A percentile compares a stretch with the other conserved stretches of the same genome.
phyloP scores from a whole-genome alignment of 1,139 yeast species.

The Meyerozyma guilliermondii region DNA sequence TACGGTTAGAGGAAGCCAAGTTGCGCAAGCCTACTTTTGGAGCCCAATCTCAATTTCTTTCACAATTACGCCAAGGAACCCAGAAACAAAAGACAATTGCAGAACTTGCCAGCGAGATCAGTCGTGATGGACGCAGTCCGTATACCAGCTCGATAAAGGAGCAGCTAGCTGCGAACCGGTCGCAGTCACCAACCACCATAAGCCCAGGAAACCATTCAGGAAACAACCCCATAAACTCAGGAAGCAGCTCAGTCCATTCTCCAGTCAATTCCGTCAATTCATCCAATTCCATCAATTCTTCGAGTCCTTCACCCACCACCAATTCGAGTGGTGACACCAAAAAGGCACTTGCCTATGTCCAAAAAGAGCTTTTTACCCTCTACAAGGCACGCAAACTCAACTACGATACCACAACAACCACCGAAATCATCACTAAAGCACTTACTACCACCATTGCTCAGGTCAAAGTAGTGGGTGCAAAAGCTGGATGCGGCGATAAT shows the following conservation, averaged over 20 bases:
- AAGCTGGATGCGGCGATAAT: conserved; percentile 76
- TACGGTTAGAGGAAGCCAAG: conserved; percentile 47
- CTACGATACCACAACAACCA: conserved; percentile 67
- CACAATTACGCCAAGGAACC: conserved; percentile 17
- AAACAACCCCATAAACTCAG: conserved; percentile 1
- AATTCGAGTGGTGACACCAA: conserved; percentile 41
- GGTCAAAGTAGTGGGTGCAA: conserved; percentile 80
- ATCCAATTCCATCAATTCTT: neutral
- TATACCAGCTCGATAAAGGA: conserved; percentile 38
- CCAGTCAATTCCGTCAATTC: neutral
- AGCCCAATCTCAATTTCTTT: conserved; percentile 18
- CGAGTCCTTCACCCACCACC: conserved; percentile 12
- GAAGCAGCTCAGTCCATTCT: too few relatives aligned
- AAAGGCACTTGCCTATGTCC: conserved; percentile 61
- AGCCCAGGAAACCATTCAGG: too few relatives aligned
- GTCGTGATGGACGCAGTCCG: conserved; percentile 26
- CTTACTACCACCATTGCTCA: conserved; percentile 90
- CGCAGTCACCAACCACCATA: conserved; percentile 11
- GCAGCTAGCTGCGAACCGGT: conserved; percentile 50
- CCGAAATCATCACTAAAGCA: conserved; percentile 83
- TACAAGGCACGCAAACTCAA: conserved; percentile 65
- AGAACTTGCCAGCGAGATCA: conserved; percentile 51
- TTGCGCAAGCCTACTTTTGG: conserved; percentile 28
- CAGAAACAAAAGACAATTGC: conserved; percentile 47
- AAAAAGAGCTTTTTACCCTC: conserved; percentile 63